Percentiles rank a stretch among this genome's conserved stretches.
phyloP scores from a whole-genome alignment of 176 grass and related monocot genomes.

The Paspalum vaginatum region DNA sequence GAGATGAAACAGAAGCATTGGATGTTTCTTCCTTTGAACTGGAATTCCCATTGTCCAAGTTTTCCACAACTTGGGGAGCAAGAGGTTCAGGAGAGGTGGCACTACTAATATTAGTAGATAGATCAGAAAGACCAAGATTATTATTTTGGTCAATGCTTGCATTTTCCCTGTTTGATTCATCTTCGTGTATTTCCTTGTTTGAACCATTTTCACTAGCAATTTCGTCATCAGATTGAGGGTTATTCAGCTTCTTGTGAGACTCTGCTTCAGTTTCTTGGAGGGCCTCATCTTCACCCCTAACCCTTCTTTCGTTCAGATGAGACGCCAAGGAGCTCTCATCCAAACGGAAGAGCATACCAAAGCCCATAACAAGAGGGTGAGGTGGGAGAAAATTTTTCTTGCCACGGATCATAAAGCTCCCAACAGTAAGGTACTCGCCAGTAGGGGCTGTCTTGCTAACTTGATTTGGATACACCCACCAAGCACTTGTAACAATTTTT shows the following conservation, averaged over 20 bases:
- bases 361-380: conserved; percentile 94
- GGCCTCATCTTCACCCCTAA: conserved; percentile 80
- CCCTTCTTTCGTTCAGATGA: conserved; percentile 90
- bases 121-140: conserved; percentile 26
- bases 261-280: conserved; percentile 55
- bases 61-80: conserved; percentile 31
- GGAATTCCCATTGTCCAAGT: conserved; percentile 30
- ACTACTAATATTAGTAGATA: conserved; percentile 27
- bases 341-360: conserved; percentile 89
- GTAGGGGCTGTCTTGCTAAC: conserved; percentile 98
- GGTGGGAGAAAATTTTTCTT: conserved; percentile 96
- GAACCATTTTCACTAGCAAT: conserved; percentile 45
- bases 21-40: conserved; percentile 45
- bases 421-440: conserved; percentile 93
- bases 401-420: conserved; percentile 99
- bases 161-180: conserved; percentile 45
- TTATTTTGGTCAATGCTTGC: conserved; percentile 40
- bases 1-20: conserved; percentile 55
- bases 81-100: conserved; percentile 41
- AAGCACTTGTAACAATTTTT: conserved; percentile 96
- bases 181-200: conserved; percentile 44
- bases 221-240: conserved; percentile 52
- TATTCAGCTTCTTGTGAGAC: conserved; percentile 45
- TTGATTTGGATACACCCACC: conserved; percentile 99
- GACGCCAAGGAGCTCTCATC: conserved; percentile 92